phyloP scores from a whole-genome alignment of 2,329 filamentous ascomycete species.

The Cryphonectria carpinicola region DNA sequence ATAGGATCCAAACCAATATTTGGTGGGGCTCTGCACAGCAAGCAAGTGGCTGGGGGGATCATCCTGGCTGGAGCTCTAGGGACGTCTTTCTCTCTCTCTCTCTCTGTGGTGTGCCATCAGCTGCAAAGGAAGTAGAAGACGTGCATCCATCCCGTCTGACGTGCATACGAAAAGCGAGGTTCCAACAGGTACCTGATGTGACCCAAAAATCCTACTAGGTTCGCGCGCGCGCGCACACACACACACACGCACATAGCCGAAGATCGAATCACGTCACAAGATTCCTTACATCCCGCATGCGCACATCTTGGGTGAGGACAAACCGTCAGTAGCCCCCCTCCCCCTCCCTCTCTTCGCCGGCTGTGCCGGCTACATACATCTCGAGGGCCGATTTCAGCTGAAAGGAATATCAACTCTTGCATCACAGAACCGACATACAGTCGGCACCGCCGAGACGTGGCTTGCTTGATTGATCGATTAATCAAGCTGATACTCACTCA shows the following conservation, averaged over 20 bases:
- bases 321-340: neutral
- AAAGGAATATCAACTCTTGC: neutral
- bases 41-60: constrained; percentile 2
- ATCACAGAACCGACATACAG: neutral
- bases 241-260: neutral
- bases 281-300: neutral
- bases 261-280: neutral
- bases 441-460: neutral
- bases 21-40: neutral
- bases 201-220: neutral
- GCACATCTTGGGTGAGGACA: neutral
- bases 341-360: neutral
- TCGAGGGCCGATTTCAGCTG: neutral
- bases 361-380: neutral
- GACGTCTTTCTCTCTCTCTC: neutral
- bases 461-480: neutral
- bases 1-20: neutral
- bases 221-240: no score
- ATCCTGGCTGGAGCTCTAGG: neutral
- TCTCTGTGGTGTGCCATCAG: neutral
- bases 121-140: neutral
- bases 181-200: neutral
- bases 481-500: neutral
- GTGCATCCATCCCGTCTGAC: constrained; percentile 5
- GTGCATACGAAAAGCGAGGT: neutral